Base-by-base conservation (phyloP, 495 filamentous ascomycete genomes). In the Aspergillus bertholletiae region DNA sequence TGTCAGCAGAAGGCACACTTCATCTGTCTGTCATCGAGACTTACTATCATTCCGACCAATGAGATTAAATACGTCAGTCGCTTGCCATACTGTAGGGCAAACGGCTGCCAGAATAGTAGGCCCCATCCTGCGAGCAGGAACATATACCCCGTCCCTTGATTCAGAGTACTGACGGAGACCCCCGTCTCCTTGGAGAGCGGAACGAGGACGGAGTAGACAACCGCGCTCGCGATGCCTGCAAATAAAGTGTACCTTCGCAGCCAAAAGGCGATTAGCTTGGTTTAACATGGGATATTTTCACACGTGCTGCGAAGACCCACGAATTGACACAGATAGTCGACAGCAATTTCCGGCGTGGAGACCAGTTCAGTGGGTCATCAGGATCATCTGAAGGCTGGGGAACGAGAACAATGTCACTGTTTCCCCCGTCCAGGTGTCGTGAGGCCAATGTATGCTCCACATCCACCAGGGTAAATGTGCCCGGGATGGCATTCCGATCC, bases 41-140 rank as follows among this genome's bases (percentile, higher is more conserved):
- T 63, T 53, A 74, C 77, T 60, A 80, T 54, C 27, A 76, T 76
- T 15, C 80, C 84, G n/a, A 79, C 64, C 51, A 84, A 71, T 5
- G 80, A 84, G 37, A 83, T 32, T 7, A 88, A 60, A 64, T 84
- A 88, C 1, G 82, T 80, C 43, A 81, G 70, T n/a, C 85, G 74
- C 66, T 86, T 87, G 30, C 85, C 85, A 71, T 81, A 88, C 54
- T 85, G 79, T 53, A 87, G 64, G 0, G 85, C 82, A 43, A 87
- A 76, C 0, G 84, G 84, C 65, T 88, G 85, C 86, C 85, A 88
- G 61, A 87, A 82, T 3, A 88, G 62, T 50, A 84, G 74, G 0
- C 83, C 82, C 83, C 80, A 86, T 4, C 84, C 83, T 11, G 82
- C 78, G 30, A 84, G 60, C 51, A 87, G 61, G 53, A 86, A 84